Base-by-base conservation (phyloP, 495 filamentous ascomycete species). In the Xylaria longipes region DNA sequence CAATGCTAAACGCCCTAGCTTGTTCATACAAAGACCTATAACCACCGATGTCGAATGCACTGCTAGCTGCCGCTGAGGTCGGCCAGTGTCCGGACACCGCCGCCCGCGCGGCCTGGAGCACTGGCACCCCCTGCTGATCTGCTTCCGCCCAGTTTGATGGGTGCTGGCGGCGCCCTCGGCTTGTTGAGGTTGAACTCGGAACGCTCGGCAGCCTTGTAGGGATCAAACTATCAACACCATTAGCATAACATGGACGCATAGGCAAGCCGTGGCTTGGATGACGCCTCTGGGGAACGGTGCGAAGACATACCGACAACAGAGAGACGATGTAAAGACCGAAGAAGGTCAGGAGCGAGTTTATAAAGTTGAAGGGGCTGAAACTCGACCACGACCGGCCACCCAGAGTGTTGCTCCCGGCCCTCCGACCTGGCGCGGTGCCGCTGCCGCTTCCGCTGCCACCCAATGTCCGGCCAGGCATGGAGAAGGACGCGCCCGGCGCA, bases 181-280 rank as follows among this genome's bases (percentile, higher is more conserved):
- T 78, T 81, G 25, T 83, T 79, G 52, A 89, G 80, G 72, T 93
- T 93, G 80, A 91, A 94, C 25, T 81, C 75, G 2, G 90, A 92
- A 33, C 82, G 83, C 76, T 91, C 86, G 0, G 90, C 91, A 12
- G 91, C 83, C 66, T 81, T 81, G 80, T 92, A 91, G 1, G 90
- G 85, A 72, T 93, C 91, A 58, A 93, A 80, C 89, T 91, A 74
- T 5, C n/a, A 27, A 65, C 15, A 25, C 54, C 12, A 33, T 70
- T 33, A 70, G 43, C 60, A 64, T n/a, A 6, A 8, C 0, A 45
- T 25, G 6, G 15, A n/a, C 48, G 3, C 22, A 43, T 1, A 56
- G 17, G 43, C 4, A 17, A 7, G 22, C 27, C 27, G 27, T 46
- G 25, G 41, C 7, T n/a, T 20, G 62, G 62, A 65, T 31, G 27